A percentile compares a stretch with the other conserved stretches of the same genome.
Evolutionary conservation across 176 grass and related monocot genomes (phyloP).

Genomic region (barley (Hordeum vulgare)): MorexV3_pseudomolecules_assembly NC_058521.1:11812540-11813039

Average conservation of each 20-base stretch:
- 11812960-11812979: neutral
- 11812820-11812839: conserved; percentile 86
- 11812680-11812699: conserved; percentile 49
- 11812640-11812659: conserved; percentile 71
- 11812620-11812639: conserved; percentile 67
- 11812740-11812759: neutral
- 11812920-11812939: neutral
- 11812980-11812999: neutral
- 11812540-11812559: neutral
- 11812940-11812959: neutral
- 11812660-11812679: conserved; percentile 67
- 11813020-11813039: conserved; percentile 74
- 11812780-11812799: neutral
- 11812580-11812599: conserved; percentile 45
- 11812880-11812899: conserved; percentile 95
- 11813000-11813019: conserved; percentile 58
- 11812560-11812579: neutral
- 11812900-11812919: conserved; percentile 87
- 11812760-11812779: neutral
- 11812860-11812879: conserved; percentile 73
- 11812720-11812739: neutral
- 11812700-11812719: neutral
- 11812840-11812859: conserved; percentile 81
- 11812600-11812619: conserved; percentile 89
- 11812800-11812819: conserved; percentile 37